Base-by-base conservation (phyloP, 1,139 yeast genomes). In the Pneumocystis wakefieldiae region DNA sequence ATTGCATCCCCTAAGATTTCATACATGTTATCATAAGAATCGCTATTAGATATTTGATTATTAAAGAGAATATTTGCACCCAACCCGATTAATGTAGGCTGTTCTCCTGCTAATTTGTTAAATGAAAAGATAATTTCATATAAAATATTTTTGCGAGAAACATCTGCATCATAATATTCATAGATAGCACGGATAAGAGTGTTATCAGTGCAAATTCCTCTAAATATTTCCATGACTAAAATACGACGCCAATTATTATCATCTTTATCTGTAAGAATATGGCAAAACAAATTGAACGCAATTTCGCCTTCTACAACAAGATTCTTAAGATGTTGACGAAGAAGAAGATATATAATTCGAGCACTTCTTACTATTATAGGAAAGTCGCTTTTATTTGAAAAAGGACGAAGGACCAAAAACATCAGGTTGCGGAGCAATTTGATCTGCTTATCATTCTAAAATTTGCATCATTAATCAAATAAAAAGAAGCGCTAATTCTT, bases 281-380 rank as follows among this genome's bases (percentile, higher is more conserved):
- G 95, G 37, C 87, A 86, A 53, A 90, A 74, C 57, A 86, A 77
- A 0, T 95, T 84, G 29, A 91, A 73, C 1, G 91, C 82, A 7
- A 89, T 89, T 70, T 89, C 96, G 38, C 88, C 80, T 72, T 91
- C 97, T 55, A 87, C 80, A 62, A 82, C 84, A 42, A 91, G 74
- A 17, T 83, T 79, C 0, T 77, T 73, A 55, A 89, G 77, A 66
- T 85, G 90, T 12, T 83, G 78, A 24, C 81, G 76, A 15, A 90
- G 74, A 59, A 90, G 72, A 5, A 87, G 75, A 61, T 80, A 79
- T 14, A 88, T 77, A 15, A 90, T 80, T 64, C 97, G 78, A 64
- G 89, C 82, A 6, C 87, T 85, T 67, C 97, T 79, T 1, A 86
- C 85, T 57, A 84, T 81, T 8, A 85, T 77, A 0, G 92, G 80